phyloP scores from a whole-genome alignment of 805 yeast species.

The Teunomyces lycoperdinae region DNA sequence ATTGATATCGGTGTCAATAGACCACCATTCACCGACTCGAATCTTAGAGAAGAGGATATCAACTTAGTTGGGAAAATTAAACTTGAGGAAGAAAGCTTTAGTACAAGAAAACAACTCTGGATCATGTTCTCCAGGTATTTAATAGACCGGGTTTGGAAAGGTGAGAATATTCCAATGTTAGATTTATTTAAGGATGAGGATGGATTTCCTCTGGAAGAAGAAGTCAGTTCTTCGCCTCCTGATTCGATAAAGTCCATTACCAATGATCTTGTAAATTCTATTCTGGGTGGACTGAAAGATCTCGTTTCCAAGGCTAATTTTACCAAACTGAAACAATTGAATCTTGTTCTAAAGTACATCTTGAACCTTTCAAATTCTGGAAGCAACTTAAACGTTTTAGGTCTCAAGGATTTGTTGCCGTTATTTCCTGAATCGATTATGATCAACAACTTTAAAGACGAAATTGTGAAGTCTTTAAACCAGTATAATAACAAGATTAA shows the following conservation, averaged over 20 bases:
- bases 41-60: conserved; percentile 42
- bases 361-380: conserved; percentile 26
- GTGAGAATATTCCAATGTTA: conserved; percentile 7
- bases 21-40: conserved; percentile 2
- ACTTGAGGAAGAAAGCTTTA: conserved; percentile 32
- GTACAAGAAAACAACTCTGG: conserved; percentile 70
- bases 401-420: conserved; percentile 80
- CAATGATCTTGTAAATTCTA: conserved; percentile 7
- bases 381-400: conserved; percentile 34
- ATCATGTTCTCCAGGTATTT: conserved; percentile 57
- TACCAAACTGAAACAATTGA: conserved; percentile 14
- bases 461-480: conserved; percentile 76
- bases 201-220: neutral
- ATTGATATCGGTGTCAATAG: neutral
- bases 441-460: conserved; percentile 80
- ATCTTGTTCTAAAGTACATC: conserved; percentile 28
- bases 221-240: neutral
- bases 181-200: neutral
- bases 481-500: conserved; percentile 64
- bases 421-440: conserved; percentile 80
- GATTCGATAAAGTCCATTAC: conserved; percentile 12
- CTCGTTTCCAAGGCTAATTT: neutral
- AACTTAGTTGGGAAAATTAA: conserved; percentile 26
- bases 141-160: conserved; percentile 27
- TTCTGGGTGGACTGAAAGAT: neutral